phyloP scores from a whole-genome alignment of 805 yeast genomes.

The Monosporozyma solicola region DNA sequence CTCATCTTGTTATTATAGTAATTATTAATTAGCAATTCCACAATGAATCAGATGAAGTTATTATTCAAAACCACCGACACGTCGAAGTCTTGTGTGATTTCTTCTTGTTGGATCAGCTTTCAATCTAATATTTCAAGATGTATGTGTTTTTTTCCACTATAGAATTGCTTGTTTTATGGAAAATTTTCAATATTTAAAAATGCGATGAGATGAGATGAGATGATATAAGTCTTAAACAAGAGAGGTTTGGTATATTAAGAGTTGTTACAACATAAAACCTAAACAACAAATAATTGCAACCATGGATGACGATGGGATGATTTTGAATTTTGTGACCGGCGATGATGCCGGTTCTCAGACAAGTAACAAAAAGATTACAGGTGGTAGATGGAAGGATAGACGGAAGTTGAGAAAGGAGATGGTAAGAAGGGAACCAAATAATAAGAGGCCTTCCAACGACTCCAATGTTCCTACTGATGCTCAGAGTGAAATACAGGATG shows the following conservation, averaged over 20 bases:
- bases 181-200: conserved; percentile 2
- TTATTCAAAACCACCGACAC: not conserved
- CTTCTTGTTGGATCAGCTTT: not conserved
- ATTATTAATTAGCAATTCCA: not conserved
- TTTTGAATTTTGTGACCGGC: conserved; percentile 51
- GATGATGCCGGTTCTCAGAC: conserved; percentile 19
- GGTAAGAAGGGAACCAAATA: conserved; percentile 34
- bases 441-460: conserved; percentile 5
- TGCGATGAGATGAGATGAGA: conserved; percentile 14
- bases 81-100: not conserved
- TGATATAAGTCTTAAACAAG: not conserved
- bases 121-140: conserved; percentile 1
- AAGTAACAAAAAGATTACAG: conserved; percentile 39
- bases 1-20: conserved; percentile 5
- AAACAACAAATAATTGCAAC: not conserved
- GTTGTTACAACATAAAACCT: not conserved
- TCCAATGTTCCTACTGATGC: not conserved
- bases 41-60: not conserved
- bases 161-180: conserved; percentile 13
- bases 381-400: conserved; percentile 80
- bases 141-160: not conserved
- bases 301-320: conserved; percentile 35
- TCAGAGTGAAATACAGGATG: not conserved
- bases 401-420: conserved; percentile 47
- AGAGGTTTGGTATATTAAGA: not conserved